Conservation (phyloP, 352 stramenopile species). For the Phytophthora cryptogea region DNA sequence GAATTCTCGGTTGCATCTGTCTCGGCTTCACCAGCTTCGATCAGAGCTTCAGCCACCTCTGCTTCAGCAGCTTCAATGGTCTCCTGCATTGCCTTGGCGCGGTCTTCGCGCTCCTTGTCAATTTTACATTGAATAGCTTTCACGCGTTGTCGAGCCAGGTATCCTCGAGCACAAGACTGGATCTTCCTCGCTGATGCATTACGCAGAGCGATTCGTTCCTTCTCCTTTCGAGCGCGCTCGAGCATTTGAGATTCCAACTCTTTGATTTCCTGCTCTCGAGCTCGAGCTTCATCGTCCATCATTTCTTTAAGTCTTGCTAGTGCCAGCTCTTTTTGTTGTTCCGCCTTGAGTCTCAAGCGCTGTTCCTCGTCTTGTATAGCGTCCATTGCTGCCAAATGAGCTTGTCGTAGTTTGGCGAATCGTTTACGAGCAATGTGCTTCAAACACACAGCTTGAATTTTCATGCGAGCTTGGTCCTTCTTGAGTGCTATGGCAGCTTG, state of each 20-base stretch:
- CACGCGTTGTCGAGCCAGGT: constrained; percentile 58
- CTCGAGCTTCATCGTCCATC: constrained; percentile 75
- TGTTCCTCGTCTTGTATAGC: constrained; percentile 65
- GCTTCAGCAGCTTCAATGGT: constrained; percentile 64
- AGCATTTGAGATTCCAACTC: constrained; percentile 76
- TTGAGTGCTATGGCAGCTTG: constrained; percentile 46
- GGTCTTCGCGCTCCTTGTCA: constrained; percentile 63
- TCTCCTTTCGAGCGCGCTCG: constrained; percentile 69
- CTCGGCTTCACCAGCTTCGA: constrained; percentile 19
- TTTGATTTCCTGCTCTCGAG: constrained; percentile 70
- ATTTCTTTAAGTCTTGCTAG: constrained; percentile 62
- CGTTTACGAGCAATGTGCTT: constrained; percentile 49
- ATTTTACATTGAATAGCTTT: constrained; percentile 66
- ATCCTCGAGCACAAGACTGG: constrained; percentile 58
- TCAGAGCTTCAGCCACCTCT: constrained; percentile 52
- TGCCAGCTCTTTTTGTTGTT: constrained; percentile 74
- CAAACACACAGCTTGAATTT: constrained; percentile 65
- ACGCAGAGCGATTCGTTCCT: constrained; percentile 55
- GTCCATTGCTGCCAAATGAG: constrained; percentile 55
- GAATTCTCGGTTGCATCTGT: constrained; percentile 11
- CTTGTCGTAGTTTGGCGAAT: constrained; percentile 49
- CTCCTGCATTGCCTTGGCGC: constrained; percentile 58
- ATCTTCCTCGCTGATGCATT: constrained; percentile 62
- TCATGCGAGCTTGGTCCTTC: constrained; percentile 60
- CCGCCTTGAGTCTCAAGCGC: constrained; percentile 50